Evolutionary conservation across 352 stramenopile genomes (phyloP), one percentile per base, ranked within the genome.

Genomic region (Phytophthora podocarpi): DNA sequence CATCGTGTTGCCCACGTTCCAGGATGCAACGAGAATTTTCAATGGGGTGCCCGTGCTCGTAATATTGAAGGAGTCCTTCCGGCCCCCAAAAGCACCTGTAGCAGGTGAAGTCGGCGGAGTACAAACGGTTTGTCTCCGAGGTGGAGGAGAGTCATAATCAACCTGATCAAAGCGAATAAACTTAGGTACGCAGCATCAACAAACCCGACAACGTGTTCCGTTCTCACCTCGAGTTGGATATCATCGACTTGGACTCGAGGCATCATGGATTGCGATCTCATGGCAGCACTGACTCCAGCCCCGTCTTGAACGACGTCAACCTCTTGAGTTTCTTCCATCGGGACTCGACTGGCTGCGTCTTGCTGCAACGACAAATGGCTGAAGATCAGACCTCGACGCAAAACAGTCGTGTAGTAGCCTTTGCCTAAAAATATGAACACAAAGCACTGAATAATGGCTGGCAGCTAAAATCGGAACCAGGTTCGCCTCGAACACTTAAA

Each of bases 1-100:
- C 80, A 89, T 90, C 7, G 82, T 83, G 51, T 96, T 96, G 39
- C 87, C 87, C 5, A 96, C 78, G 46, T 96, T 96, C 87, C 87
- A 96, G 6, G 87, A 90, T 2, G 66, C 78, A 34, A 91, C 41
- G n/a, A 90, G 67, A 26, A 91, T 72, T 56, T 83, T 81, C 11
- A 91, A 64, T 6, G 59, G 41, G 10, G 41, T 40, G 12, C 56
- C 57, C 24, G 18, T 62, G 21, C 31, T 63, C 24, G 28, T 59
- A 23, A 55, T 34, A 36, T 24, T 66, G 7, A 51, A 34, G 7
- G 31, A 70, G 15, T 13, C 20, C 45, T 58, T 72, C 9, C 56
- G 41, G 37, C 40, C 16, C 12, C 36, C 41, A 28, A 30, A 46
- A 23, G 46, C 31, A 28, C 15, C 48, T 5, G 27, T 23, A 21